These are phyloP conservation scores for Takashimella tepidaria DNA, from an alignment of 1,284 basidiomycete genomes.

Conservation along the genomic window DNA sequence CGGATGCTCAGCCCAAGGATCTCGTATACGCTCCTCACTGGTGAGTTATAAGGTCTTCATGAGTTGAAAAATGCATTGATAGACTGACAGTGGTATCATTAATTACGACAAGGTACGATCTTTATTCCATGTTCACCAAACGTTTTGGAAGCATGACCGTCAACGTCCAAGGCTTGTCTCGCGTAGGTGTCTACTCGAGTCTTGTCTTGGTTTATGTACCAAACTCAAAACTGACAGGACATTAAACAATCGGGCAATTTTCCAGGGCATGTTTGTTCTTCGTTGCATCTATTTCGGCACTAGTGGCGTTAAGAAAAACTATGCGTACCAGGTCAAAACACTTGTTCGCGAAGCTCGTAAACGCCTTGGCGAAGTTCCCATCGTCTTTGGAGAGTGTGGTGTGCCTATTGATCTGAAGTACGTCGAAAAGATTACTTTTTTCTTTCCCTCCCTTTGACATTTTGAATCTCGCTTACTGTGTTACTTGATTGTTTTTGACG, in stretches of 20 bases:
- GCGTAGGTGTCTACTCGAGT: conserved; percentile 57
- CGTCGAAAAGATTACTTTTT: conserved; percentile 34
- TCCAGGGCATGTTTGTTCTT: conserved; percentile 73
- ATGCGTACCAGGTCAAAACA: conserved; percentile 70
- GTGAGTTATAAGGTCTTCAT: conserved; percentile 48
- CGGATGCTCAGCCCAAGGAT: conserved; percentile 59
- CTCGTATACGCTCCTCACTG: conserved; percentile 89
- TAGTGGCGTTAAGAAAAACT: conserved; percentile 71
- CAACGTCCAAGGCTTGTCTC: conserved; percentile 81
- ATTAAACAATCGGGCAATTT: no score
- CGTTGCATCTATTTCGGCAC: conserved; percentile 83
- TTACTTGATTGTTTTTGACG: conserved; percentile 6
- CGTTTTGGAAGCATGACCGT: conserved; percentile 73
- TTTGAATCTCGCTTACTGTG: no score
- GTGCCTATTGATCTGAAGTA: conserved; percentile 93
- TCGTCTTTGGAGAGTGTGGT: conserved; percentile 84
- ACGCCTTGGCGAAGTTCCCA: conserved; percentile 68
- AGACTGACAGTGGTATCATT: no score
- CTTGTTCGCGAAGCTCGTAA: conserved; percentile 64
- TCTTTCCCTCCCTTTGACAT: no score
- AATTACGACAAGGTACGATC: conserved; percentile 90
- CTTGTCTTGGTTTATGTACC: background rate
- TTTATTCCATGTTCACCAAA: conserved; percentile 77
- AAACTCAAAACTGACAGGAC: no score
- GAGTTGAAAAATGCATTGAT: no score